Percentiles rank a stretch among this genome's conserved stretches.
Conservation (phyloP, 148 eudicot species). For the Limonium bicolor region DNA sequence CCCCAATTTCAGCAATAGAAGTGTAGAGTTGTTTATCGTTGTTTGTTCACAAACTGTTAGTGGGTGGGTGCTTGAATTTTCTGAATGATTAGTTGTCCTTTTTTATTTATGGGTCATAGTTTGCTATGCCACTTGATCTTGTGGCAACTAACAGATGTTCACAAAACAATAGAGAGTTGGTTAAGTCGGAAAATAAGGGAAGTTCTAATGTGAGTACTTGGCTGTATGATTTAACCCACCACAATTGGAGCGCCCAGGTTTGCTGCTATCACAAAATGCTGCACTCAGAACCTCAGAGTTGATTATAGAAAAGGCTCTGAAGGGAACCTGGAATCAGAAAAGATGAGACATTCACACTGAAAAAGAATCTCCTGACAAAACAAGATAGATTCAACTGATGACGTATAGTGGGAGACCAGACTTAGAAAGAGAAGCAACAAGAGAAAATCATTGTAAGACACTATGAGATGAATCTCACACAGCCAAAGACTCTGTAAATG, state of each 20-base stretch:
- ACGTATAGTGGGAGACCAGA: no score
- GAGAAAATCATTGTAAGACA: not conserved
- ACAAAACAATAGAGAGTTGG: no score
- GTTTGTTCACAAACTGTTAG: no score
- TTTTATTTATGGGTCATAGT: no score
- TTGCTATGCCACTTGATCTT: no score
- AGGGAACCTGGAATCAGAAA: slow-evolving; percentile 34
- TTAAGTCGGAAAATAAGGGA: no score
- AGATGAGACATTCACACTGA: not conserved
- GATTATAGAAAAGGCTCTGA: slow-evolving; percentile 49
- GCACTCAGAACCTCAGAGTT: slow-evolving; percentile 60
- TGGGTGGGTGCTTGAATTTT: no score
- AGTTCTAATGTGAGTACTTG: not conserved
- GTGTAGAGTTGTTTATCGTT: no score
- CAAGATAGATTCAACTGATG: not conserved
- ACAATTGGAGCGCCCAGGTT: slow-evolving; percentile 56
- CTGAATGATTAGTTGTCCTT: no score
- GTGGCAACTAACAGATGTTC: no score
- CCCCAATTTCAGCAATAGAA: no score
- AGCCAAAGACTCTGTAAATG: slow-evolving; percentile 61
- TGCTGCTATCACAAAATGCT: slow-evolving; percentile 86
- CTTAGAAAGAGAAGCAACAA: not conserved
- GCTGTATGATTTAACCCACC: slow-evolving; percentile 2
- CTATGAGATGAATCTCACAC: not conserved
- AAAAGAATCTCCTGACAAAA: not conserved